Conservation (phyloP, 2,329 filamentous ascomycete species). For the Colletotrichum karsti region DNA sequence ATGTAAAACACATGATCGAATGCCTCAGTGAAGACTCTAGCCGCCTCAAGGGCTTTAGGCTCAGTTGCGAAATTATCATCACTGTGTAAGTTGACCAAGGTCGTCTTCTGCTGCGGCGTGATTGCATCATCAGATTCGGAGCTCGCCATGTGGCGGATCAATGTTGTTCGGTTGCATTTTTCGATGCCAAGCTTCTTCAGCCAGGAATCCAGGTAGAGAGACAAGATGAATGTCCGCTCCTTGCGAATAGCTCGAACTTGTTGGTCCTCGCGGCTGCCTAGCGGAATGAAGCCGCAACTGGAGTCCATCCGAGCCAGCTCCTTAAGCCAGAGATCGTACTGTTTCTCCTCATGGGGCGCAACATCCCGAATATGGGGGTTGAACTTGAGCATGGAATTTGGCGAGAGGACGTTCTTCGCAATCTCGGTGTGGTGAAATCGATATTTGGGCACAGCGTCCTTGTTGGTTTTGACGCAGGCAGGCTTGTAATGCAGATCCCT, state of each 20-base stretch:
- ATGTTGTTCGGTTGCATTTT: constrained; percentile 58
- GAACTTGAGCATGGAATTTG: constrained; percentile 68
- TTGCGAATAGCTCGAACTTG: constrained; percentile 56
- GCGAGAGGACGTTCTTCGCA: constrained; percentile 65
- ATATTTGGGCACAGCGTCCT: constrained; percentile 64
- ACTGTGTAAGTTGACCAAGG: constrained; percentile 57
- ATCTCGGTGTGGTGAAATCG: constrained; percentile 69
- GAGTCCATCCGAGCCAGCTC: constrained; percentile 66
- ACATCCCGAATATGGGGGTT: constrained; percentile 67
- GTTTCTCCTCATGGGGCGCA: constrained; percentile 62
- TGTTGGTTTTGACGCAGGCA: constrained; percentile 57
- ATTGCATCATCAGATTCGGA: constrained; percentile 56
- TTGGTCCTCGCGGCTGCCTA: constrained; percentile 59
- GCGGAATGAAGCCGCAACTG: constrained; percentile 64
- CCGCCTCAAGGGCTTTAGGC: constrained; percentile 48
- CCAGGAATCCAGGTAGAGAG: constrained; percentile 64
- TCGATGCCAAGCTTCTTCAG: constrained; percentile 58
- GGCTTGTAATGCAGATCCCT: constrained; percentile 48
- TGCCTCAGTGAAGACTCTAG: constrained; percentile 62
- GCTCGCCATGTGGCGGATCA: constrained; percentile 62
- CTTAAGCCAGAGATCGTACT: constrained; percentile 65
- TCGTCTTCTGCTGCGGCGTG: constrained; percentile 63
- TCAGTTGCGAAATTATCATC: constrained; percentile 47
- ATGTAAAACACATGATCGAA: constrained; percentile 64
- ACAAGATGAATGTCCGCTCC: constrained; percentile 60